Percentiles rank a stretch among this genome's conserved stretches.
Evolutionary conservation across 257 asterid species (phyloP).

Genomic region (Fraxinus anomala): DNA sequence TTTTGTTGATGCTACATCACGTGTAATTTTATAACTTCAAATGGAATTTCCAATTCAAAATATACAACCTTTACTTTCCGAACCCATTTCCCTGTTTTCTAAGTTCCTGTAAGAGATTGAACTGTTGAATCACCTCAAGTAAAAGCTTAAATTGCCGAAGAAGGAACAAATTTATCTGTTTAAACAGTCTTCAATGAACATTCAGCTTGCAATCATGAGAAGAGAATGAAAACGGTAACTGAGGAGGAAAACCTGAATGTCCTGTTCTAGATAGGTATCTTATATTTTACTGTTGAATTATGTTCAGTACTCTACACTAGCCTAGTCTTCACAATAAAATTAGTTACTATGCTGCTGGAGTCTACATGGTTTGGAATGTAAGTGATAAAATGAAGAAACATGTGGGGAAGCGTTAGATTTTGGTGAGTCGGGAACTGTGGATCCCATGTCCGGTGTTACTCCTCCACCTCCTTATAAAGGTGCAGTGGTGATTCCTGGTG

Average conservation of each 20-base stretch:
- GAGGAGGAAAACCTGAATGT: background rate
- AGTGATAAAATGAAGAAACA: slow-evolving; percentile 12
- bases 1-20: background rate
- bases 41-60: background rate
- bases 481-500: slow-evolving; percentile 22
- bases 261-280: background rate
- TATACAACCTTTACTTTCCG: background rate
- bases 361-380: slow-evolving; percentile 9
- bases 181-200: background rate
- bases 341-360: background rate
- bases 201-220: background rate
- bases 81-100: slow-evolving; percentile 1
- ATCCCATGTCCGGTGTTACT: slow-evolving; percentile 28
- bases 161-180: background rate
- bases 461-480: slow-evolving; percentile 35
- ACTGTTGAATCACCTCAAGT: too few relatives aligned
- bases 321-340: background rate
- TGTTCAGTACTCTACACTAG: background rate
- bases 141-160: background rate
- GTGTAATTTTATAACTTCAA: background rate
- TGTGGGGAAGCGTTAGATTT: slow-evolving; percentile 27
- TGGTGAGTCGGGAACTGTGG: slow-evolving; percentile 15
- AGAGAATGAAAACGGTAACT: background rate
- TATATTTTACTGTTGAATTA: background rate
- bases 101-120: background rate